Evolutionary conservation across 192 early-diverging fungal species (phyloP).

Genomic region (Blastocladiella britannica): DNA sequence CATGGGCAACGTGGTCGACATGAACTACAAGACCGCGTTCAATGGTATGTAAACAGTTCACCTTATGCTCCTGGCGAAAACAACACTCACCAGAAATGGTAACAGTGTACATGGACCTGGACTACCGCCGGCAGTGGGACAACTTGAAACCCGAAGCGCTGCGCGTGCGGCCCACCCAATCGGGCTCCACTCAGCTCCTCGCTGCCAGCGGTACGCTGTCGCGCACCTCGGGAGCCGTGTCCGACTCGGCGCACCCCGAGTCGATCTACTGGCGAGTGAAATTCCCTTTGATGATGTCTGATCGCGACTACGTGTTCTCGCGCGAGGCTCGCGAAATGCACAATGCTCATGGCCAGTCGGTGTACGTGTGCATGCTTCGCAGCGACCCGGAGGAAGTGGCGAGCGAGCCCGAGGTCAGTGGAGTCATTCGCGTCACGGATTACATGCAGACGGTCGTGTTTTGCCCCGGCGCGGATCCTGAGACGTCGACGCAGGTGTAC

Average conservation of each 20-base stretch:
- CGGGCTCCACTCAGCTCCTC: too few relatives aligned
- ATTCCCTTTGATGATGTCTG: constrained; percentile 1
- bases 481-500: background rate
- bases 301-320: constrained; percentile 3
- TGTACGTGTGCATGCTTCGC: background rate
- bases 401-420: background rate
- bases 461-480: background rate
- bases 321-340: background rate
- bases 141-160: constrained; percentile 1
- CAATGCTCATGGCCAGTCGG: background rate
- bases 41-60: background rate
- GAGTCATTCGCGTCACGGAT: background rate
- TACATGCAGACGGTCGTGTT: constrained; percentile 3
- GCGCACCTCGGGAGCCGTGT: too few relatives aligned
- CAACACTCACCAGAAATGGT: too few relatives aligned
- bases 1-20: background rate
- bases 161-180: background rate
- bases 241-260: constrained; percentile 1
- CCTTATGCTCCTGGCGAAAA: too few relatives aligned
- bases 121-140: constrained; percentile 5
- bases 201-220: too few relatives aligned
- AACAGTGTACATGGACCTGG: constrained; percentile 4
- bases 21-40: background rate
- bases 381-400: background rate
- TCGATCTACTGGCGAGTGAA: constrained; percentile 3